Conservation (phyloP, 139 green algal genomes). For the Parachlorella kessleri region DNA sequence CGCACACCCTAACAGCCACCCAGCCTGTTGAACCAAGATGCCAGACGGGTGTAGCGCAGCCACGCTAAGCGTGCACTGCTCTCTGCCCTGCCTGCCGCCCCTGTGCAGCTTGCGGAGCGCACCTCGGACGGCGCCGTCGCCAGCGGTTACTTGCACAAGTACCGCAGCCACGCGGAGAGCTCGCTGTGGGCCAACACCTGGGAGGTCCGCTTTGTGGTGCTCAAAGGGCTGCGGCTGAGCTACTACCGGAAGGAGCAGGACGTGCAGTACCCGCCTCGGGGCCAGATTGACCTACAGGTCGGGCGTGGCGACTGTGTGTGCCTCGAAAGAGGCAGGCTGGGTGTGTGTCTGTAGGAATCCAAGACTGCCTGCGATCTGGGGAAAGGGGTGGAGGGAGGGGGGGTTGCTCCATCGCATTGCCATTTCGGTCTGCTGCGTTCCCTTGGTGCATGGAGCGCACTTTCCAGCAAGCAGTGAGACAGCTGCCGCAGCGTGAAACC, state of each 20-base stretch:
- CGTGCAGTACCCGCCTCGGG: constrained; percentile 42
- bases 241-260: constrained; percentile 61
- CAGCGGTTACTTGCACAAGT: constrained; percentile 60
- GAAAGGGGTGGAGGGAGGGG: neutral
- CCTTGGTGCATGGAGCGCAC: no score
- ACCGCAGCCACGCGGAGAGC: constrained; percentile 35
- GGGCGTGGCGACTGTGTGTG: no score
- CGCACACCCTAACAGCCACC: no score
- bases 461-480: no score
- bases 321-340: no score
- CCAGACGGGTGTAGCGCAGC: no score
- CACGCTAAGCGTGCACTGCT: no score
- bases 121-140: constrained; percentile 15
- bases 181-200: constrained; percentile 44
- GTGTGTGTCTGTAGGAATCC: no score
- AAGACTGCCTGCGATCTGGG: no score
- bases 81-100: neutral
- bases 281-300: constrained; percentile 53
- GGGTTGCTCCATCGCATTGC: neutral
- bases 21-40: no score
- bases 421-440: no score
- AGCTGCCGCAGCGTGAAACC: no score
- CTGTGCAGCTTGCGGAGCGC: constrained; percentile 22
- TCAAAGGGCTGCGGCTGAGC: constrained; percentile 42
- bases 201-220: constrained; percentile 56